phyloP scores from a whole-genome alignment of 2,329 filamentous ascomycete genomes.

The Hypoxylon sp. region DNA sequence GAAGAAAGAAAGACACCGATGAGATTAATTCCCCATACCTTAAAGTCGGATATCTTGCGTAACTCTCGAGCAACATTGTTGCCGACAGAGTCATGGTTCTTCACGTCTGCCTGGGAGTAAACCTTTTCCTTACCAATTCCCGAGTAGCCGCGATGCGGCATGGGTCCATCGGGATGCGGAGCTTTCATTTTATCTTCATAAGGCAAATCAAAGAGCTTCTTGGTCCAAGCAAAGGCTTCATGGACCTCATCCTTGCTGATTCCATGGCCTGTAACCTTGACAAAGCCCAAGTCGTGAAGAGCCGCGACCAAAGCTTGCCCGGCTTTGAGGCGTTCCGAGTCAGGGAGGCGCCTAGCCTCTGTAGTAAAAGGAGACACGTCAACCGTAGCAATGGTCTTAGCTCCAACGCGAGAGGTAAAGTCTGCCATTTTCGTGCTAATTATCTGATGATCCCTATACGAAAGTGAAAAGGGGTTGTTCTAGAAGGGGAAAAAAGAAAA shows the following conservation, averaged over 20 bases:
- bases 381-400: constrained; percentile 23
- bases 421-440: constrained; percentile 4
- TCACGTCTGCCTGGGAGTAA: constrained; percentile 34
- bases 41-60: constrained; percentile 47
- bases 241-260: constrained; percentile 35
- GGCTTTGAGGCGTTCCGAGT: constrained; percentile 20
- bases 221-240: constrained; percentile 42
- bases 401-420: neutral
- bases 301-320: constrained; percentile 35
- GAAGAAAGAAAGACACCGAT: neutral
- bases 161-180: constrained; percentile 41
- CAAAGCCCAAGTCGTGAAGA: constrained; percentile 42
- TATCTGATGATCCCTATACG: neutral
- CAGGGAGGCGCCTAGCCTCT: neutral
- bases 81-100: neutral
- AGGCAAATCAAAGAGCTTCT: constrained; percentile 46
- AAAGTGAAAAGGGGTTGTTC: neutral
- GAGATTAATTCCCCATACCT: constrained; percentile 26
- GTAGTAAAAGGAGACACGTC: constrained; percentile 33
- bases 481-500: neutral
- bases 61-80: constrained; percentile 10
- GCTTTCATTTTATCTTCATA: constrained; percentile 48
- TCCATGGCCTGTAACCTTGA: constrained; percentile 43
- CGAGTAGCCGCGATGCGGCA: constrained; percentile 49
- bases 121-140: constrained; percentile 46